Base-by-base conservation (phyloP, 2,329 filamentous ascomycete genomes). In the Sphaerulina populicola region DNA sequence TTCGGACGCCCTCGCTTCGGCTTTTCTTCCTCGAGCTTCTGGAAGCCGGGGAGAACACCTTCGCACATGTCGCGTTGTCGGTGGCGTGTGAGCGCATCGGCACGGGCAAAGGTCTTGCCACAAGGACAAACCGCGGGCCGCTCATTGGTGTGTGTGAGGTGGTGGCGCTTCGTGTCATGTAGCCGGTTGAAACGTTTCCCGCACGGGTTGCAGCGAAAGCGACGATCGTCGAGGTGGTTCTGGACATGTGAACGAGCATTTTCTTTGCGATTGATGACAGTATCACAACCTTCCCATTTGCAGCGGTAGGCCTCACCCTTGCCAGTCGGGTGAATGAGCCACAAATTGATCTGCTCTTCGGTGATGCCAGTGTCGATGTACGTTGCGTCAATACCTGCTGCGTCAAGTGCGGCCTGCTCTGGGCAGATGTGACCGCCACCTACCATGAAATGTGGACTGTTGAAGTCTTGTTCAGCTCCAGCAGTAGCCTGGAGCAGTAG, bases 171-270 rank as follows among this genome's bases (percentile, higher is more conserved):
- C 55, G 97, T 81, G 68, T 98, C 93, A 68, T 98, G 93, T 63
- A 95, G 90, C 35, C 93, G 85, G 38, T 97, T 93, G 67, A 98
- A 98, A 71, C 89, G 91, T 72, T 97, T 97, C 47, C 85, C 78
- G 73, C 93, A 98, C 49, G 86, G 84, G 41, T 91, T 89, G 71
- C 93, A 98, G 69, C 88, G 85, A 72, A 88, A 98, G 67, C 96
- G 93, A 43, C 93, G 81, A 68, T 98, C 93, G 63, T 94, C 93
- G 57, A 98, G 83, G 70, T 98, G 93, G 3, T 93, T 98, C 71
- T 98, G 93, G 11, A 98, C 88, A 68, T 98, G 93, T 0, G 90
- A 94, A 68, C 95, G 94, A 74, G 97, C 96, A 71, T 98, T 97
- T 69, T 98, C 93, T 69, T 96, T 94, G 61, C 93, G 82, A n/a